A percentile compares a stretch with the other conserved stretches of the same genome.
Conservation (phyloP, 306 rosid genomes). For the Gastrolobium villosum region DNA sequence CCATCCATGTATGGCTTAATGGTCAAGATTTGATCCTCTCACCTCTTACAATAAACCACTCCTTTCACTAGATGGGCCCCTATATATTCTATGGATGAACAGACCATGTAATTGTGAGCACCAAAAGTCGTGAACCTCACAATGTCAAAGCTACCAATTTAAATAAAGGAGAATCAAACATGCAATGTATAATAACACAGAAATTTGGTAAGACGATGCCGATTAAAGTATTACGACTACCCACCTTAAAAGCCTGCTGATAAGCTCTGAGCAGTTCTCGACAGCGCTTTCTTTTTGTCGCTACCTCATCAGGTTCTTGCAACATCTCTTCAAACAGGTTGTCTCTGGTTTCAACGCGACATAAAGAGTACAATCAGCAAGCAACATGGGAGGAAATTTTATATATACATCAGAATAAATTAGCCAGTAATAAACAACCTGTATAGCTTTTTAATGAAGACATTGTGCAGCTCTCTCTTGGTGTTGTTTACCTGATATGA, state of each 20-base stretch:
- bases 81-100: neutral
- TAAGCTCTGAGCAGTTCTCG: constrained; percentile 88
- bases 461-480: constrained; percentile 94
- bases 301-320: constrained; percentile 94
- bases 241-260: constrained; percentile 93
- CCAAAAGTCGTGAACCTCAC: neutral
- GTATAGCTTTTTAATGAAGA: constrained; percentile 93
- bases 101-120: neutral
- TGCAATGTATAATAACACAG: neutral
- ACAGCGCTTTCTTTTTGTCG: constrained; percentile 86
- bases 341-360: constrained; percentile 68
- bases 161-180: constrained; percentile 29
- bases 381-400: constrained; percentile 15
- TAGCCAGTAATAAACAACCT: constrained; percentile 56
- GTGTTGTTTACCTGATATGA: constrained; percentile 85
- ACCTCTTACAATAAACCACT: neutral
- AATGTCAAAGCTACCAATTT: constrained; percentile 17
- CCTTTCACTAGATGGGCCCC: neutral
- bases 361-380: constrained; percentile 45
- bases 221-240: constrained; percentile 26
- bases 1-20: too few species aligned
- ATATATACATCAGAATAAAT: neutral
- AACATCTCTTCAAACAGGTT: constrained; percentile 95
- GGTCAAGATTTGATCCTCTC: neutral
- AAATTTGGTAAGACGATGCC: constrained; percentile 15